Base-by-base conservation (phyloP, 176 grass and related monocot species). In the Oryza australiensis region DNA sequence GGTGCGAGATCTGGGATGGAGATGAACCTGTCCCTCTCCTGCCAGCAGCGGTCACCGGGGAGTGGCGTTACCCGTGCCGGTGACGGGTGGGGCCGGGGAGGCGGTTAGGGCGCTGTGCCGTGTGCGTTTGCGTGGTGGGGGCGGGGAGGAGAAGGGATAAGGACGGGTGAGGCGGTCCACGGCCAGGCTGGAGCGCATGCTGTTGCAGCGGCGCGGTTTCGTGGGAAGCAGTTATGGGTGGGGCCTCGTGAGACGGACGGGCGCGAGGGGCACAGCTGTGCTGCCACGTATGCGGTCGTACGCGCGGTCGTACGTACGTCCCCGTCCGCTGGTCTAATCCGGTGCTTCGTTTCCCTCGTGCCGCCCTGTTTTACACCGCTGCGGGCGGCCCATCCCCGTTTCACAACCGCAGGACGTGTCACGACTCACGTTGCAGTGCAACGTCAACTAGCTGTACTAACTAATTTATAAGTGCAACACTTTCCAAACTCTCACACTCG, bases 151-250 rank as follows among this genome's bases (percentile, higher is more conserved):
- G 28, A 57, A 23, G 42, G 5, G 76, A 67, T 38, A 45, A 26
- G 46, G 33, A 29, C 49, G 49, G 4, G 35, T 0, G 49, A 18
- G 38, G 3, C 42, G 85, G 79, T 71, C 72, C 72, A 43, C 24
- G 27, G 73, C 53, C 87, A 89, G 87, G 15, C 87, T 89, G 87
- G 43, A 75, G 24, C 71, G 82, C 87, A 80, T 60, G 22, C 66
- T 15, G 34, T 28, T 40, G 32, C 13, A 48, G 57, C 75, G 68
- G 30, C 73, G 73, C 30, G 35, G 62, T 28, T 84, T 62, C 72
- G 66, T 64, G 72, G 32, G 82, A 1, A 1, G 53, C 77, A 45
- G 84, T 75, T 70, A 45, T 77, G 33, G 34, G 26, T 16, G 26
- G 65, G 23, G 65, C 11, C 3, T 16, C 71, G 27, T 11, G 71